Evolutionary conservation across 345 rosid species (phyloP), one percentile per base, ranked within the genome.

Genomic region (Aquilaria yunnanensis): DNA sequence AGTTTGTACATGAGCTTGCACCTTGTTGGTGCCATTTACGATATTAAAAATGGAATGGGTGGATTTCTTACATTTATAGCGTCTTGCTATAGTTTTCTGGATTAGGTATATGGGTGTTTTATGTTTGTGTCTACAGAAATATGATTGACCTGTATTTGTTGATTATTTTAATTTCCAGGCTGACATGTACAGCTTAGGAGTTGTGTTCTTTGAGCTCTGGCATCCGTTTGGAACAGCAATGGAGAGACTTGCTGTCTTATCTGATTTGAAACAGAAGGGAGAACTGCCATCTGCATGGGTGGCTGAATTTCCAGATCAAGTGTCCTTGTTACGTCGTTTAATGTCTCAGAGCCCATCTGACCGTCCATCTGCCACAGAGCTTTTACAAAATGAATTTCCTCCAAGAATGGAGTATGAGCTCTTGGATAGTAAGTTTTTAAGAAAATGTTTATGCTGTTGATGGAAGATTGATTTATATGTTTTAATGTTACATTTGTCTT

Each of bases 181-280:
- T 64, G 98, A 93, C 75, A 93, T 93, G 98, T 93, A 90, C 75
- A 93, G 98, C 72, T 81, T 86, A 75, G 98, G 98, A 67, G 77
- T 93, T 64, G 92, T 93, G 49, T 93, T 93, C 70, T 90, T 93
- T 63, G 98, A 93, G 79, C 83, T 90, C 63, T 93, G 98, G 94
- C 90, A 83, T 68, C 98, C 98, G 51, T 89, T 87, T 75, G 86
- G 87, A 64, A 93, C 98, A 10, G 90, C 96, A 47, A 93, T 93
- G 98, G 98, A 93, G 79, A 90, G 98, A 71, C 60, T 79, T 5
- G 12, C 85, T 64, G 74, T 81, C 71, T 76, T 93, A 72, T 85
- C 82, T 67, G 90, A 93, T 75, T 73, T 93, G 79, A 86, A 90
- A 72, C 89, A 59, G 69, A 93, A 93, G 79, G 88, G 97, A 29